A percentile compares a stretch with the other conserved stretches of the same genome.
Evolutionary conservation across 805 yeast genomes (phyloP).

Genomic region (Isabelozyma pseudorhagii): DNA sequence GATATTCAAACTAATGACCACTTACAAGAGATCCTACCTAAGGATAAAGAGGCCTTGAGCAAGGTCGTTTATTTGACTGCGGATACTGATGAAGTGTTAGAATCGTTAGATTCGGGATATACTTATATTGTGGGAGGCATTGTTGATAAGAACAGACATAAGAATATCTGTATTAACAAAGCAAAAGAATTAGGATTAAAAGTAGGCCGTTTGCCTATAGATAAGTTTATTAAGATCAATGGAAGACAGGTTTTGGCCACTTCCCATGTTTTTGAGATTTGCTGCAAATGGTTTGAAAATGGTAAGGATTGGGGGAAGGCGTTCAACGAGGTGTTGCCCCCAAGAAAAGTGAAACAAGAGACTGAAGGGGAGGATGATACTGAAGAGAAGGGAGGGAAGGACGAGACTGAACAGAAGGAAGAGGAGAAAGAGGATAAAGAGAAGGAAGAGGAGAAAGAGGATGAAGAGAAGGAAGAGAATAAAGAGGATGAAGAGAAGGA

Average conservation of each 20-base stretch:
- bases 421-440: not conserved
- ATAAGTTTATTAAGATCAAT: constrained; percentile 72
- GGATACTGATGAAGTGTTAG: constrained; percentile 73
- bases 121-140: constrained; percentile 94
- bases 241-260: constrained; percentile 92
- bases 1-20: constrained; percentile 40
- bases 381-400: not conserved
- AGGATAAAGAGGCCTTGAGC: constrained; percentile 23
- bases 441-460: not conserved
- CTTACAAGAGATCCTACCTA: constrained; percentile 26
- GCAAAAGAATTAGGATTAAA: constrained; percentile 69
- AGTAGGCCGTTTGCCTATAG: constrained; percentile 83
- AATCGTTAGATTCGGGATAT: constrained; percentile 59
- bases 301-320: constrained; percentile 79
- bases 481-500: constrained; percentile 1
- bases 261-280: constrained; percentile 87
- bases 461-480: not conserved
- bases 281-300: constrained; percentile 73
- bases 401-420: not conserved
- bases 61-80: constrained; percentile 75
- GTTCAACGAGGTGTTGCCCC: constrained; percentile 83
- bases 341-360: constrained; percentile 47
- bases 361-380: not conserved
- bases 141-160: constrained; percentile 91
- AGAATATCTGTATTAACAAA: constrained; percentile 73